Base-by-base conservation (phyloP, 2,329 filamentous ascomycete species). In the Clonostachys solani region DNA sequence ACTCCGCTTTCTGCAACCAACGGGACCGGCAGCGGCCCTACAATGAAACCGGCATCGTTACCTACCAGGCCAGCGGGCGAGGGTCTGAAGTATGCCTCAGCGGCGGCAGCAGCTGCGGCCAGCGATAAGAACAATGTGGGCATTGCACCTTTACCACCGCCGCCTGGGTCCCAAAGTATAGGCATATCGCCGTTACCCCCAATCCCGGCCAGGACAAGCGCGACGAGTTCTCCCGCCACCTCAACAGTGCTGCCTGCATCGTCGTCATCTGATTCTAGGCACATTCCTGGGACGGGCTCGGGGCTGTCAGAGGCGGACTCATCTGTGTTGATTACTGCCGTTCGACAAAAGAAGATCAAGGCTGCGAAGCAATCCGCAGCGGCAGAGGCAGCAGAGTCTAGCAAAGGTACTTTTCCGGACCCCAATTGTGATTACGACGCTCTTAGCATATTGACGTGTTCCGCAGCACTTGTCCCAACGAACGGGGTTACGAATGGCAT, bases 81-180 rank as follows among this genome's bases (percentile, higher is more conserved):
- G 65, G 89, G 88, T 2, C 75, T 99, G 55, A 97, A 97, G 69
- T 99, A 99, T 64, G 94, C 94, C 41, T 97, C 94, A 36, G 94
- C 94, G 0, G 94, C 94, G 0, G 94, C 94, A 0, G 94, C 94
- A 0, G 94, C 92, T 0, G 92, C 94, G 1, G 90, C 92, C 42
- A 91, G 83, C 64, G 91, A 96, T 56, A 80, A 74, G 69, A 92
- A 89, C 72, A 92, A 86, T 62, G 86, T 97, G 33, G 94, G 94
- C 23, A 96, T 99, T 60, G 86, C 92, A 49, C 94, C 94, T 38
- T 75, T 97, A 60, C 94, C 94, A 47, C 92, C 94, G 52, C 94
- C 94, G 58, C 91, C 91, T 29, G 87, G 87, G 36, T 66, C 43
- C n/a, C n/a, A 75, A 40, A 63, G 68, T 48, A 61, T 73, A 12